Conservation (phyloP, 306 rosid species). For the Cicer yamashitae region DNA sequence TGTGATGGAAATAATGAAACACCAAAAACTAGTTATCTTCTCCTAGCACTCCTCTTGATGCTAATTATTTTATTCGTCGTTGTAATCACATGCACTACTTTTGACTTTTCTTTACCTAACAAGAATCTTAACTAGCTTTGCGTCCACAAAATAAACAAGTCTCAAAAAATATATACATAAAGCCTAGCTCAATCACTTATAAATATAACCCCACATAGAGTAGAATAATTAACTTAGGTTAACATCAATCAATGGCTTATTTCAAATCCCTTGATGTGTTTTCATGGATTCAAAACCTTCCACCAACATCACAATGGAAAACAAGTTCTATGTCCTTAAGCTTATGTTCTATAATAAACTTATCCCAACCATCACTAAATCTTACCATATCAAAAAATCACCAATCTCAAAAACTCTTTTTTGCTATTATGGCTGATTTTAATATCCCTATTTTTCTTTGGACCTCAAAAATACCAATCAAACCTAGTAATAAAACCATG, state of each 20-base stretch:
- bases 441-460: conserved; percentile 76
- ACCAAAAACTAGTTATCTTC: conserved; percentile 35
- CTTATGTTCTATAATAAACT: conserved; percentile 56
- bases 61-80: conserved; percentile 35
- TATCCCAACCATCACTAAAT: conserved; percentile 77
- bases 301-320: conserved; percentile 77
- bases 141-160: conserved; percentile 41
- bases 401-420: conserved; percentile 51
- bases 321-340: conserved; percentile 54
- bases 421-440: conserved; percentile 68
- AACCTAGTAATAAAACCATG: conserved; percentile 45
- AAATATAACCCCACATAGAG: not conserved
- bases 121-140: conserved; percentile 46
- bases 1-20: not conserved
- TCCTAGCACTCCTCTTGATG: conserved; percentile 28
- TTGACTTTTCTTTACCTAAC: conserved; percentile 51
- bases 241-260: conserved; percentile 58
- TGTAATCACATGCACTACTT: conserved; percentile 43
- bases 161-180: conserved; percentile 12
- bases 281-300: conserved; percentile 82
- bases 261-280: conserved; percentile 63
- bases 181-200: conserved; percentile 1
- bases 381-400: conserved; percentile 58
- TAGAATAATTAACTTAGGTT: not conserved
- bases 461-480: conserved; percentile 72